Evolutionary conservation across 805 yeast species (phyloP), one percentile per base, ranked within the genome.

Genomic region (Kodamaea neixiangensis): DNA sequence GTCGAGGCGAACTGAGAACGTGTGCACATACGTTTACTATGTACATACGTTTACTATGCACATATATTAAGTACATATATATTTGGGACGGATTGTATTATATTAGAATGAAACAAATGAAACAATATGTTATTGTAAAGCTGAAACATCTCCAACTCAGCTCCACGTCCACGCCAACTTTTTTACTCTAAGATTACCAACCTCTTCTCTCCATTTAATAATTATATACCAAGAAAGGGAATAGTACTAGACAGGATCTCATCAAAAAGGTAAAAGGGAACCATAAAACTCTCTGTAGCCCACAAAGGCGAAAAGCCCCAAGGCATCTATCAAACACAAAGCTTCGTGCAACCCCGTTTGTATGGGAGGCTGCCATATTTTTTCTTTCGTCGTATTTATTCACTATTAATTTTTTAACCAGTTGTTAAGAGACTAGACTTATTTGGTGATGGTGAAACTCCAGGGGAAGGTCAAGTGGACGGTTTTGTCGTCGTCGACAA

Each of bases 401-500:
- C 31, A 25, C 31, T 25, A 25, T 25, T 25, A 25, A 25, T 25
- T 25, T 25, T 25, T 25, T 25, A 25, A 25, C 31, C 31, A 25
- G 31, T 25, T 25, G 31, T 25, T 25, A 25, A 25, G 31, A 25
- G 31, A 25, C 31, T 9, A 25, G 11, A 25, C 7, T 17, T 76
- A 79, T 56, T 89, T 91, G 43, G 86, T 82, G 53, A 91, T 89
- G 59, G 86, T 86, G 60, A 91, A 89, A 54, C 86, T 81, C 97
- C 97, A 92, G 44, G 93, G 87, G 58, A 89, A 75, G 33, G 81
- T 76, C 66, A 89, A 76, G 67, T 90, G 96, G 47, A 78, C 79
- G 18, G 75, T 78, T 59, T 86, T 83, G 67, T 92, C 97, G 68
- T 91, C 97, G 62, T 92, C 97, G 42, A 88, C 76, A 62, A 91